Percentiles rank a stretch among this genome's conserved stretches.
phyloP scores from a whole-genome alignment of 176 grass and related monocot species.

The Neostapfia colusana region DNA sequence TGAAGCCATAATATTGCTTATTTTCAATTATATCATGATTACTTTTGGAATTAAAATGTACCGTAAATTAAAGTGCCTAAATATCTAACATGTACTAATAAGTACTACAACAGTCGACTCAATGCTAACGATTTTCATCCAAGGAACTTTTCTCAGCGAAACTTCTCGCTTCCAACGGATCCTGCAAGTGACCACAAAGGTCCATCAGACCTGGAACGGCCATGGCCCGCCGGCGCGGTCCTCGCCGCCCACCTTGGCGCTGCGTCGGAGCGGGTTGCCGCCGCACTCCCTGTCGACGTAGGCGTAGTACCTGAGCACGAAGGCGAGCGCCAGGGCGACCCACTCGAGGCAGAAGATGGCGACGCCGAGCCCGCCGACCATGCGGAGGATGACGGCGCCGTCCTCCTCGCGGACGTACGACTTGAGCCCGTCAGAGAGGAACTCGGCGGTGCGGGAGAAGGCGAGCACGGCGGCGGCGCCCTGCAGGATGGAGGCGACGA shows the following conservation, averaged over 20 bases:
- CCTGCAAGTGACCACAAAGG: background rate
- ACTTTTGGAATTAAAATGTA: too few relatives aligned
- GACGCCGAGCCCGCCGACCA: slow-evolving; percentile 86
- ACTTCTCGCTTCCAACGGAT: too few relatives aligned
- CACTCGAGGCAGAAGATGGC: slow-evolving; percentile 96
- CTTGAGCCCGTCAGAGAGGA: slow-evolving; percentile 58
- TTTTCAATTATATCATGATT: too few relatives aligned
- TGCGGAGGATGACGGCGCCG: slow-evolving; percentile 82
- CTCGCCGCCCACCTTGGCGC: slow-evolving; percentile 71
- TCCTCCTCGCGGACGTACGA: slow-evolving; percentile 91
- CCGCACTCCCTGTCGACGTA: slow-evolving; percentile 60
- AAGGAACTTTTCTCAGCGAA: slow-evolving; percentile 43
- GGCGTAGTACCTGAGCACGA: slow-evolving; percentile 81
- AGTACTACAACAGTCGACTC: background rate
- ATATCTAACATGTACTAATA: background rate
- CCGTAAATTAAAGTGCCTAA: too few relatives aligned
- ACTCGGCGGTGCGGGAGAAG: slow-evolving; percentile 73
- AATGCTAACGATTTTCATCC: background rate
- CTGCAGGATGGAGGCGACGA: slow-evolving; percentile 84
- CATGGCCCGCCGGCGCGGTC: slow-evolving; percentile 63
- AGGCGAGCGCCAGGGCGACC: slow-evolving; percentile 83
- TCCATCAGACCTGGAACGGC: slow-evolving; percentile 75
- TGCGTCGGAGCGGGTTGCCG: slow-evolving; percentile 57
- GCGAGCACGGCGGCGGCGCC: slow-evolving; percentile 74
- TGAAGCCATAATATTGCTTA: too few relatives aligned